Base-by-base conservation (phyloP, 1,139 yeast species). In the Hyphopichia pseudoburtonii region DNA sequence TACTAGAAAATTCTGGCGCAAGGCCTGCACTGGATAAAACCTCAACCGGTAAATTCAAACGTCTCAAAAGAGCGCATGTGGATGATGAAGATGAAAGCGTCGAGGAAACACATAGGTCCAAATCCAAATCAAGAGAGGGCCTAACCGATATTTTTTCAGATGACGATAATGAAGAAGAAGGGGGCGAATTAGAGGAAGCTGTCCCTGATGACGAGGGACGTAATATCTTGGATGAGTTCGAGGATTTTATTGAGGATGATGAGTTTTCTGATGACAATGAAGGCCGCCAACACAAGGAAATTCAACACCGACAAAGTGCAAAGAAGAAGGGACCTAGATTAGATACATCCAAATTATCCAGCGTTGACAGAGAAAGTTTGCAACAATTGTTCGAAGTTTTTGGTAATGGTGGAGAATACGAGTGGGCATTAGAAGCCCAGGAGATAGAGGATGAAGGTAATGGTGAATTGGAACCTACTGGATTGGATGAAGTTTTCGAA, bases 331-430 rank as follows among this genome's bases (percentile, higher is more conserved):
- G 70, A 3, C 72, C 73, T 12, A 55, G 65, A 39, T 56, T 71
- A 43, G 77, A 71, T 46, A 67, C 86, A 21, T 71, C 83, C 8
- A 82, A 83, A 46, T 71, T 85, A 35, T 78, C 87, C 1, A 88
- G 82, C 35, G 84, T 92, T 32, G 96, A 94, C 51, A 84, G 95
- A 44, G 98, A 92, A 55, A 87, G 89, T 58, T 78, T 90, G 46
- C 95, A 88, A 51, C 97, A 92, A 57, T 77, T 92, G 52, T 89
- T 82, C 54, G 98, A 92, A 60, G 90, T 92, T 8, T 92, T 92
- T 57, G 99, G 99, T 44, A 94, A 89, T 59, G 99, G 98, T 33
- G 92, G 84, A 43, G 97, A 90, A 57, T 92, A 92, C 61, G 97
- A 88, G 44, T 92, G 97, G 97, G 98, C 98, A 2, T 71, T 94